A percentile compares a stretch with the other conserved stretches of the same genome.
Conservation (phyloP, 139 green algal genomes). For the Zygnema cylindricum region DNA sequence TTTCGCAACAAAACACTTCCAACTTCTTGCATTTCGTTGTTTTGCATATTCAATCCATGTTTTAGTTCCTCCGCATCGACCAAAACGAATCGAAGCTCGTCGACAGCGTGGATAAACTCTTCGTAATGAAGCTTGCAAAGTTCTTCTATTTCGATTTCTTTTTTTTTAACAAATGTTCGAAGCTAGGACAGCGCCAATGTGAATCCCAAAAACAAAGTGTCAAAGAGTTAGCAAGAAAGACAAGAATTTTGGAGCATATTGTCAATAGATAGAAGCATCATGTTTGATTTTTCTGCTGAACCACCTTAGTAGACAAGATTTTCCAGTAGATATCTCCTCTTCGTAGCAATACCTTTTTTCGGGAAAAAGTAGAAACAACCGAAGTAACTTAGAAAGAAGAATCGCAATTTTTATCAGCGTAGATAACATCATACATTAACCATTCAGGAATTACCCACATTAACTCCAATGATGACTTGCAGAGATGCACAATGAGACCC, state of each 20-base stretch:
- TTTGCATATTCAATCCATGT: conserved; percentile 46
- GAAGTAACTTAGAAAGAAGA: no score
- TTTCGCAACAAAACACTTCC: conserved; percentile 43
- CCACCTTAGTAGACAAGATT: no score
- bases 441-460: no score
- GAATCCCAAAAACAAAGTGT: not conserved
- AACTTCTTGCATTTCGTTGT: conserved; percentile 58
- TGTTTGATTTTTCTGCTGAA: not conserved
- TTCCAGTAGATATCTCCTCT: no score
- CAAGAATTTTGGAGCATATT: not conserved
- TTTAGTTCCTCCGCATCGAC: conserved; percentile 55
- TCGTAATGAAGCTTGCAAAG: conserved; percentile 61
- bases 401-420: no score
- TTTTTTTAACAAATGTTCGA: conserved; percentile 43
- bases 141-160: conserved; percentile 61
- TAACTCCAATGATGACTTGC: no score
- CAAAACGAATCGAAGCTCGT: conserved; percentile 59
- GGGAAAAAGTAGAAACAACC: no score
- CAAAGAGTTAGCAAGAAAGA: not conserved
- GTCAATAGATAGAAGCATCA: not conserved
- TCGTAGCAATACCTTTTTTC: no score
- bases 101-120: conserved; percentile 61
- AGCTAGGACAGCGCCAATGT: conserved; percentile 24
- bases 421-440: no score
- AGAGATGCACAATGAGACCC: no score